phyloP scores from a whole-genome alignment of 2,329 filamentous ascomycete species.

The Phialophora chinensis region DNA sequence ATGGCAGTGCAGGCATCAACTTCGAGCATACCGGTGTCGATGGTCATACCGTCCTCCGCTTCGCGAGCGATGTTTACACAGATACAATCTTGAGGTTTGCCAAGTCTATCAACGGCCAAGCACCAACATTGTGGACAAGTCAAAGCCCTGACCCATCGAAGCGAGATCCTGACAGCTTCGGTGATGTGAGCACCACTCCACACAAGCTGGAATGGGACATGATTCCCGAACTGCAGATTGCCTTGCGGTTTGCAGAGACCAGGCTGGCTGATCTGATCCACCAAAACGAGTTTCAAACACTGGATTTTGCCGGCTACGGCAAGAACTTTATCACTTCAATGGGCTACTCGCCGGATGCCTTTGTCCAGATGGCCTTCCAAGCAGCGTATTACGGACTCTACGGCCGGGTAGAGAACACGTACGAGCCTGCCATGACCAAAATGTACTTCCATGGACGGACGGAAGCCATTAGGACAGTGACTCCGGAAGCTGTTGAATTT shows the following conservation, averaged over 20 bases:
- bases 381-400: conserved; percentile 97
- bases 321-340: conserved; percentile 98
- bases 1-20: conserved; percentile 97
- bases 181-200: conserved; percentile 89
- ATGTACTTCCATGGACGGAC: conserved; percentile 90
- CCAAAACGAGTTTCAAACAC: conserved; percentile 92
- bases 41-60: conserved; percentile 93
- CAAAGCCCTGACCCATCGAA: conserved; percentile 91
- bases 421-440: conserved; percentile 99
- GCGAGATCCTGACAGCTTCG: conserved; percentile 87
- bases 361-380: conserved; percentile 99
- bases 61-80: conserved; percentile 95
- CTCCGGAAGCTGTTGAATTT: conserved; percentile 76
- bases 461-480: conserved; percentile 87
- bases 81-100: conserved; percentile 97
- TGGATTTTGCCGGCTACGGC: conserved; percentile 87
- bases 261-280: conserved; percentile 91
- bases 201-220: conserved; percentile 99
- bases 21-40: conserved; percentile 99
- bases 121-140: conserved; percentile 89
- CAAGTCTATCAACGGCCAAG: conserved; percentile 90
- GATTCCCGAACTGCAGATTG: conserved; percentile 86
- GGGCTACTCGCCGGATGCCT: conserved; percentile 96
- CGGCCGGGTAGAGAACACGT: conserved; percentile 89
- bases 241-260: conserved; percentile 93